Conservation (phyloP, 2,329 filamentous ascomycete genomes). For the Calonectria montana region DNA sequence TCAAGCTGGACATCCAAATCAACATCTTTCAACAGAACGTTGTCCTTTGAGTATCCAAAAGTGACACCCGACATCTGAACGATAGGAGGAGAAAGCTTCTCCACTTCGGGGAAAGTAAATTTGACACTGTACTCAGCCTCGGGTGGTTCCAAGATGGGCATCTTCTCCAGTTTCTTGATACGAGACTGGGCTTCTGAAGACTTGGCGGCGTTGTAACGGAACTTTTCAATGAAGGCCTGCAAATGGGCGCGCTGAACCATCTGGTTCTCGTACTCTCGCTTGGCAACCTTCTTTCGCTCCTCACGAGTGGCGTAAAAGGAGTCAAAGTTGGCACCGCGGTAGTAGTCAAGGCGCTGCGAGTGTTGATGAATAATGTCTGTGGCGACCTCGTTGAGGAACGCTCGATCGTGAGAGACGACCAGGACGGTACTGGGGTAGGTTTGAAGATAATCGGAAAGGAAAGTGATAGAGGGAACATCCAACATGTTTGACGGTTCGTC, state of each 20-base stretch:
- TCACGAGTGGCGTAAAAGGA: constrained; percentile 98
- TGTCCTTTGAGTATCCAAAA: constrained; percentile 88
- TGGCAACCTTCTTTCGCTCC: constrained; percentile 94
- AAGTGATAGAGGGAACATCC: constrained; percentile 99
- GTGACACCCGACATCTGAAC: constrained; percentile 95
- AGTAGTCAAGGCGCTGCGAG: constrained; percentile 97
- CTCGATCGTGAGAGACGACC: constrained; percentile 98
- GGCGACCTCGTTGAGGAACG: constrained; percentile 98
- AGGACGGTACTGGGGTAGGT: constrained; percentile 93
- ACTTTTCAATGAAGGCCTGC: constrained; percentile 99
- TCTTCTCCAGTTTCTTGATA: constrained; percentile 98
- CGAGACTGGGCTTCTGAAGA: constrained; percentile 97
- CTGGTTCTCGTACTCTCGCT: constrained; percentile 98
- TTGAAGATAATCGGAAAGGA: constrained; percentile 95
- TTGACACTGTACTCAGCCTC: constrained; percentile 96
- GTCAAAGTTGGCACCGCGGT: constrained; percentile 97
- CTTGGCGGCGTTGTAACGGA: constrained; percentile 98
- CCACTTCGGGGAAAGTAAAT: constrained; percentile 97
- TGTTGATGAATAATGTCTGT: constrained; percentile 99
- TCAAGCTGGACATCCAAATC: constrained; percentile 98
- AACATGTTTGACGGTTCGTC: constrained; percentile 99
- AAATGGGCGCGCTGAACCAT: constrained; percentile 94
- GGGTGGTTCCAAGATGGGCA: constrained; percentile 90
- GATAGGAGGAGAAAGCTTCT: constrained; percentile 96
- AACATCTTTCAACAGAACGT: constrained; percentile 83